Evolutionary conservation across 2,329 filamentous ascomycete genomes (phyloP), one percentile per base, ranked within the genome.

Genomic region (Tolypocladium cylindrosporum): DNA sequence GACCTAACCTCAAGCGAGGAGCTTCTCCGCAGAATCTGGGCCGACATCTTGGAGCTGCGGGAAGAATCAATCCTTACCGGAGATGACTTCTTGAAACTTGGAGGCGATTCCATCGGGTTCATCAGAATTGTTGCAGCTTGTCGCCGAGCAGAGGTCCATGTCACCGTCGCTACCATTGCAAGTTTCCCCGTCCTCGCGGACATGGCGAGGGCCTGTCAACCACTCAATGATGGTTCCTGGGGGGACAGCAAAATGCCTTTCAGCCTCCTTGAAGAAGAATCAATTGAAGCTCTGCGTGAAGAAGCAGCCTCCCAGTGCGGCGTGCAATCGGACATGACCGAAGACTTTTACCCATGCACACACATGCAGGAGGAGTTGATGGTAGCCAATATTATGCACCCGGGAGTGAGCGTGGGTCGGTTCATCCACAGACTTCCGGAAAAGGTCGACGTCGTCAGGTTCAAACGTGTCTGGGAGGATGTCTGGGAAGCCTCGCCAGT

Each of bases 381-480:
- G 55, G 43, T 56, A 21, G 55, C 55, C 14, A 56, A 56, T 11
- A 19, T 51, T 14, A 56, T 56, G 31, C 55, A 56, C 31, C 34
- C 55, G 10, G 55, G 55, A 27, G 55, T 56, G n/a, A 50, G 41
- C 14, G 24, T 56, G n/a, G 55, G 55, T 19, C 42, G 55, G 1
- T 56, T 56, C n/a, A 56, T 51, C 31, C 43, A 56, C 55, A 56
- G 2, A 11, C 27, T 56, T 4, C 43, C 55, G 10, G 6, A 31
- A 9, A n/a, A 65, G 9, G 34, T 65, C 14, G 62, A 69, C 11
- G 19, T 67, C 41, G 55, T 40, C 9, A 55, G 54, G 4, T 69
- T 71, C 61, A 64, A 66, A 58, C 52, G 59, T 1, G 67, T 69
- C 3, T 71, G 68, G 69, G 58, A 61, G 27, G 11, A 10, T 36